Conservation (phyloP, 2,329 filamentous ascomycete species). For the Cordyceps sp. region DNA sequence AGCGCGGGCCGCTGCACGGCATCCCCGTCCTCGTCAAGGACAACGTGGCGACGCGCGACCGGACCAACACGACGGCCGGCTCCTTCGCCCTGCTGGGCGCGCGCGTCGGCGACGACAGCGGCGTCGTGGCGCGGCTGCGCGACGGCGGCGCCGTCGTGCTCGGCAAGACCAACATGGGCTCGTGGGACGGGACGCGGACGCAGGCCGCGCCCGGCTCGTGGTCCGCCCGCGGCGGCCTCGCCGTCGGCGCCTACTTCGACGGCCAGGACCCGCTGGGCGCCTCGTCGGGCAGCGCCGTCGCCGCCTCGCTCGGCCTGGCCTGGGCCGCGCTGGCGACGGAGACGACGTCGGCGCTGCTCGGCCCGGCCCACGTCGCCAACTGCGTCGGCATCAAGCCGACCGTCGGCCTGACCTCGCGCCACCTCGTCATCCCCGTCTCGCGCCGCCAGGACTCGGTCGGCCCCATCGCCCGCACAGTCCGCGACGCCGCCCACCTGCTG, state of each 20-base stretch:
- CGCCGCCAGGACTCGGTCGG: slow-evolving; percentile 47
- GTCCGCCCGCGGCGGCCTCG: slow-evolving; percentile 48
- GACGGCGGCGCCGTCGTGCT: slow-evolving; percentile 45
- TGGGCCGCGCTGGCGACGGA: slow-evolving; percentile 12
- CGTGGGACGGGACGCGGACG: slow-evolving; percentile 49
- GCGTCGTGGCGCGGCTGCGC: slow-evolving; percentile 41
- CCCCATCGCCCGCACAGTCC: slow-evolving; percentile 42
- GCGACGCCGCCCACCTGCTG: slow-evolving; percentile 43
- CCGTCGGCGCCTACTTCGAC: slow-evolving; percentile 41
- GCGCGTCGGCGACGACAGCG: slow-evolving; percentile 35
- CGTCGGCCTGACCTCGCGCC: slow-evolving; percentile 45
- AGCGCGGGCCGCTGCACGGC: slow-evolving; percentile 36
- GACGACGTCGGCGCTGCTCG: slow-evolving; percentile 46
- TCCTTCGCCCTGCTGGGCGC: slow-evolving; percentile 41
- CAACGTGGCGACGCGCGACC: slow-evolving; percentile 42
- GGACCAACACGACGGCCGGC: slow-evolving; percentile 36
- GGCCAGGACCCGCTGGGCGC: slow-evolving; percentile 45
- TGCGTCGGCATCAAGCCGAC: slow-evolving; percentile 53
- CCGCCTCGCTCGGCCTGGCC: slow-evolving; percentile 13
- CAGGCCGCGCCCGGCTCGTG: slow-evolving; percentile 43
- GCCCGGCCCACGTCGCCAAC: slow-evolving; percentile 34
- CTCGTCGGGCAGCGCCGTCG: slow-evolving; percentile 45
- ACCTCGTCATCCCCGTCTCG: slow-evolving; percentile 48
- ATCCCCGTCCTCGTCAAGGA: slow-evolving; percentile 47
- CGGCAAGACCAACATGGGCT: slow-evolving; percentile 46